Evolutionary conservation across 768 basidiomycete genomes (phyloP).

Genomic region (Leccinum uliginosum): DNA sequence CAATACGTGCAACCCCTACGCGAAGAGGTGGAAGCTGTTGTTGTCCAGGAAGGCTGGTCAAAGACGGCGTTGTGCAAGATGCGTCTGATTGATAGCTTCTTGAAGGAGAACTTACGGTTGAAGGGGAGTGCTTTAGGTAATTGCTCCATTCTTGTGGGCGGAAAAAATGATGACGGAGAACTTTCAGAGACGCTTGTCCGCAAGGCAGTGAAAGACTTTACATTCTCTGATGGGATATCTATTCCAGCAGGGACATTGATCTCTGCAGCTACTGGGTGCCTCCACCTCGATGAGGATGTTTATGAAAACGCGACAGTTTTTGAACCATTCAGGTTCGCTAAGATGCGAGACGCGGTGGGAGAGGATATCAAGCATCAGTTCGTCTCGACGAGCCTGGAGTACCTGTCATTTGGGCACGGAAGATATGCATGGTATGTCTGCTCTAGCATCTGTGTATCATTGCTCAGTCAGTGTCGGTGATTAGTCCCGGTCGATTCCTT

Average conservation of each 20-base stretch:
- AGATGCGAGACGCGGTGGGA: slow-evolving; percentile 32
- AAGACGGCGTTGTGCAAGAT: neutral
- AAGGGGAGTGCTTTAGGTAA: neutral
- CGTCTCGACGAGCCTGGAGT: neutral
- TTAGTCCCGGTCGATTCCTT: slow-evolving; percentile 10
- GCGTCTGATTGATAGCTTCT: neutral
- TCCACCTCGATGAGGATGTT: slow-evolving; percentile 17
- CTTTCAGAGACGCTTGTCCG: slow-evolving; percentile 29
- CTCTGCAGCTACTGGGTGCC: slow-evolving; percentile 20
- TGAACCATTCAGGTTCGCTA: slow-evolving; percentile 46
- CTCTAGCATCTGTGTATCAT: neutral
- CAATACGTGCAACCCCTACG: neutral
- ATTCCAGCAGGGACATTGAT: slow-evolving; percentile 16
- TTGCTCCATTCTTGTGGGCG: neutral
- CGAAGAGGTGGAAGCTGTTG: neutral
- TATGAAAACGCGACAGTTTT: slow-evolving; percentile 37
- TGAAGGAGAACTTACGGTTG: neutral
- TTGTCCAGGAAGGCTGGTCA: neutral
- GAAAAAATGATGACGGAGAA: neutral
- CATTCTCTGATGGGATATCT: slow-evolving; percentile 34
- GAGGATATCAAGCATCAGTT: slow-evolving; percentile 13
- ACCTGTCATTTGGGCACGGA: neutral
- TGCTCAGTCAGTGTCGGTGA: neutral
- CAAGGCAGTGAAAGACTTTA: slow-evolving; percentile 29
- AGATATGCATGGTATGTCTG: slow-evolving; percentile 6